Conservation (phyloP, 1,284 basidiomycete species). For the Sanghuangporus weigelae region DNA sequence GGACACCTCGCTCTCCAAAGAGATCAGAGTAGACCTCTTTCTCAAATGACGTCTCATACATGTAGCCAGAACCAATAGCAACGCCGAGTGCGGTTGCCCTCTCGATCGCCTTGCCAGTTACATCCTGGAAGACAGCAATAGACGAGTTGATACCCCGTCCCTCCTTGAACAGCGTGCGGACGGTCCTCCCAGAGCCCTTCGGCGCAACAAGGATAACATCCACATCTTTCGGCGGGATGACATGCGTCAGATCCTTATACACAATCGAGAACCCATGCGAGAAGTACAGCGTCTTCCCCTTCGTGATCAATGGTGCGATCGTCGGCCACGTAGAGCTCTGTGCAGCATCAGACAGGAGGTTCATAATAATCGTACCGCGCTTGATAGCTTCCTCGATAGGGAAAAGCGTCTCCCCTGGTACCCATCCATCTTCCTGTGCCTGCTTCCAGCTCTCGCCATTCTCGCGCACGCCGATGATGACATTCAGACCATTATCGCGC, state of each 20-base stretch:
- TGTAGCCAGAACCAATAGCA: slow-evolving; percentile 92
- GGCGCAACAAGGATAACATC: slow-evolving; percentile 99
- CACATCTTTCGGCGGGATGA: slow-evolving; percentile 88
- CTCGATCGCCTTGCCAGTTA: slow-evolving; percentile 96
- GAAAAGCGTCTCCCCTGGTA: slow-evolving; percentile 97
- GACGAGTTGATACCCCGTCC: slow-evolving; percentile 95
- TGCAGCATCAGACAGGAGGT: slow-evolving; percentile 97
- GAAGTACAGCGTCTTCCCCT: slow-evolving; percentile 99
- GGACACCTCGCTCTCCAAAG: slow-evolving; percentile 99
- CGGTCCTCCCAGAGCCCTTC: slow-evolving; percentile 98
- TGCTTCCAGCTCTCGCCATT: slow-evolving; percentile 96
- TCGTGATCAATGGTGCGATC: slow-evolving; percentile 90
- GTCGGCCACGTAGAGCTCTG: slow-evolving; percentile 93
- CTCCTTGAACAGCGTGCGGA: slow-evolving; percentile 99
- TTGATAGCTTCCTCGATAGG: slow-evolving; percentile 97
- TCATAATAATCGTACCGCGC: slow-evolving; percentile 98
- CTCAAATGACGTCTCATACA: slow-evolving; percentile 98
- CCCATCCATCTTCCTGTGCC: slow-evolving; percentile 97
- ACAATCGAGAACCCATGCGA: slow-evolving; percentile 99
- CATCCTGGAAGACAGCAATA: slow-evolving; percentile 88
- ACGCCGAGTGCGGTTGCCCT: slow-evolving; percentile 95
- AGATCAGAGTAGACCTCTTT: slow-evolving; percentile 99
- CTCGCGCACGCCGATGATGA: slow-evolving; percentile 98
- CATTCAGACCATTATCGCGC: slow-evolving; percentile 97
- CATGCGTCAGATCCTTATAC: slow-evolving; percentile 96